Evolutionary conservation across 2,329 filamentous ascomycete species (phyloP), one percentile per base, ranked within the genome.

Genomic region (Pyricularia grisea): DNA sequence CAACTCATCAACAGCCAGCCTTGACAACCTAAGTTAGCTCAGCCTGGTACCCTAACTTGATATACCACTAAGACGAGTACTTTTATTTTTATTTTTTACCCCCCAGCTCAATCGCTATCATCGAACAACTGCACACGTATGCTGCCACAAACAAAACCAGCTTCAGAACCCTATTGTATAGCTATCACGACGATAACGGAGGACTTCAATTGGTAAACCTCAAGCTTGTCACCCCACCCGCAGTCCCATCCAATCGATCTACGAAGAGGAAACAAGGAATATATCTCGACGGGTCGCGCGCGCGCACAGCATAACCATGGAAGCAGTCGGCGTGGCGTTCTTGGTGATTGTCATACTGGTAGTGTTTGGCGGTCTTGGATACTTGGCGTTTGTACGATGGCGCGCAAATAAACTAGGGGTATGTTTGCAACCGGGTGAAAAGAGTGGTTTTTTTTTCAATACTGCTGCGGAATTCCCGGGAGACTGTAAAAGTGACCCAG

Each of bases 401-500:
- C 90, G 90, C 74, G 92, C 92, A 67, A 85, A 88, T 71, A 87
- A 88, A 76, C 85, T 93, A 69, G 92, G 92, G 28, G 86, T 88
- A 81, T 73, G 85, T 82, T 25, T 25, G 25, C 12, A 17, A 50
- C 42, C 20, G 17, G 42, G 17, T n/a, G 7, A 10, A 5, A 27
- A 27, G n/a, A 27, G n/a, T 33, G 10, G 33, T 36, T 14, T 14
- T 36, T 33, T 10, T 14, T 36, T 12, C 6, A 3, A 14, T 36
- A 5, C 33, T 36, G 33, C 12, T 12, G 3, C 11, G 14, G 2
- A 14, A 36, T n/a, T n/a, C 17, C 42, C 42, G 2, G 20, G 20
- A 50, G 42, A n/a, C 17, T 20, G 42, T 2, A 17, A 50, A n/a
- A 50, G 42, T 20, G 6, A 50, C 42, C 3, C 4, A 2, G 1